Conservation (phyloP, 192 early-diverging fungal genomes). For the Phlyctochytrium bullatum region DNA sequence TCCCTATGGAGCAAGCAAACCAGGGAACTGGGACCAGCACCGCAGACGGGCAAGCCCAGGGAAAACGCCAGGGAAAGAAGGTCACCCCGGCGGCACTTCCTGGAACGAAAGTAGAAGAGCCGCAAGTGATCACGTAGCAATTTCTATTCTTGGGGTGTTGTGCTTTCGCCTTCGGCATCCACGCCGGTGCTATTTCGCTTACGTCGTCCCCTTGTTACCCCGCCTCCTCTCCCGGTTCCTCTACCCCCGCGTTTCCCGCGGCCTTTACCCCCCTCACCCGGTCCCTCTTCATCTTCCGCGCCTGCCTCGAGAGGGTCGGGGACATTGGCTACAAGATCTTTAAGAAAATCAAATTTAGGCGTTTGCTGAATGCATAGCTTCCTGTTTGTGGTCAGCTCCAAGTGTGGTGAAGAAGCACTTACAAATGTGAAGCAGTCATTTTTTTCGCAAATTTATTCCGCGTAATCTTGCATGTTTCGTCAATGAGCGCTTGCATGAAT, state of each 20-base stretch:
- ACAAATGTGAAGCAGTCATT: conserved; percentile 84
- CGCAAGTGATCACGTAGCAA: too few species aligned
- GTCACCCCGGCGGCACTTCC: too few species aligned
- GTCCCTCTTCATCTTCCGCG: conserved; percentile 35
- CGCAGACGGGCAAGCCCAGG: too few species aligned
- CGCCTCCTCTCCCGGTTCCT: conserved; percentile 13
- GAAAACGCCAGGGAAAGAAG: too few species aligned
- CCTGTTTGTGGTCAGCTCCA: not conserved
- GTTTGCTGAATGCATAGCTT: conserved; percentile 57
- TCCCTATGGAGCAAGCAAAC: not conserved
- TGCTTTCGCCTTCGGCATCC: not conserved
- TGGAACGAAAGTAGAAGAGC: too few species aligned
- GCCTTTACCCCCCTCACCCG: conserved; percentile 35
- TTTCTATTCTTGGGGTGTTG: too few species aligned
- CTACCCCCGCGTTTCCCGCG: conserved; percentile 23
- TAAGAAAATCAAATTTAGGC: conserved; percentile 93
- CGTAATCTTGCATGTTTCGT: conserved; percentile 81
- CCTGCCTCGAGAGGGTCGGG: conserved; percentile 61
- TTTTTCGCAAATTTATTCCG: conserved; percentile 76
- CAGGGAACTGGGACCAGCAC: too few species aligned
- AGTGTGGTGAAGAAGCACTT: conserved; percentile 28
- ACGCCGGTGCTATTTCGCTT: not conserved
- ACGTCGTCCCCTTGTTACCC: not conserved
- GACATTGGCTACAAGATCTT: conserved; percentile 78
- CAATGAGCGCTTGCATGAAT: conserved; percentile 91